Evolutionary conservation across 1,284 basidiomycete genomes (phyloP), one percentile per base, ranked within the genome.

Genomic region (Sparassis latifolia): DNA sequence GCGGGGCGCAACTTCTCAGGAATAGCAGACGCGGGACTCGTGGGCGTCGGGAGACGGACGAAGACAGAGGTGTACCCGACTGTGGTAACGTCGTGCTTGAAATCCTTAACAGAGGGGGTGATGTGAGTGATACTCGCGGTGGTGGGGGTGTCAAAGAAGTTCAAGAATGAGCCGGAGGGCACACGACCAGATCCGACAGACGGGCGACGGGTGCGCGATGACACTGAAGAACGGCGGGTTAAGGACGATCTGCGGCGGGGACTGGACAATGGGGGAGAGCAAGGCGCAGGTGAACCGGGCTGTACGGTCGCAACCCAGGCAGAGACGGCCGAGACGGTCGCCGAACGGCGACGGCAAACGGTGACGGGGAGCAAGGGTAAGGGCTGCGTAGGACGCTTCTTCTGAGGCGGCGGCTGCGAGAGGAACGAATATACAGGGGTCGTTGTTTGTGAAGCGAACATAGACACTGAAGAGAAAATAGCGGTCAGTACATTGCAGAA

Each of bases 11-110:
- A 20, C 48, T 58, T 61, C 6, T 55, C 52, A 3, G 60, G 56
- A 41, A 53, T 55, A 7, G 43, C 10, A 2, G 53, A 52, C 10
- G 44, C 35, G 29, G 45, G 63, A 61, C 20, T 52, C 42, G 33
- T 62, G 62, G 33, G 76, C 72, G 29, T 52, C 54, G 2, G 80
- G 48, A 85, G 67, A 31, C 78, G 75, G 20, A 85, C 69, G 61
- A 86, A 82, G 45, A 84, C 72, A 33, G 78, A 80, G 12, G 80
- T 78, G 65, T 86, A 86, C 0, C 83, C 83, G 27, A 82, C 71
- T 3, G 74, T 60, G 10, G 77, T 76, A 30, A 86, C 73, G 60
- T 84, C 77, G 27, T 70, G 62, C 47, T 69, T 64, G 60, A 78
- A 77, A 46, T 78, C 70, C 57, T 73, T 60, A 44, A 59, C 55